A percentile compares a stretch with the other conserved stretches of the same genome.
Conservation (phyloP, 2,329 filamentous ascomycete genomes). For the Fusarium acutatum region DNA sequence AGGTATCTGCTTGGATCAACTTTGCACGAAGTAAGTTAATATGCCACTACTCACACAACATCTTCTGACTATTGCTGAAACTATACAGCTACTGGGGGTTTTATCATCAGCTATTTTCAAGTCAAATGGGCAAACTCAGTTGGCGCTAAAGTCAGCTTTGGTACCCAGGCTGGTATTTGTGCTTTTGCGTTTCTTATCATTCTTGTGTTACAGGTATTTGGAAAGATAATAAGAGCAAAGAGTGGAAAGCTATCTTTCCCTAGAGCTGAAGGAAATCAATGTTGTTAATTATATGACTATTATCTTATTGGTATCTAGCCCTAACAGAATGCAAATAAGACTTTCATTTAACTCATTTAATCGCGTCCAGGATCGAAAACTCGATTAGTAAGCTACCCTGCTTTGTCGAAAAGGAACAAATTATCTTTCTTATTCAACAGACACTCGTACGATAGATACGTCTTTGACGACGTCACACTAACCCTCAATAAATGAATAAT, state of each 20-base stretch:
- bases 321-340: too few species aligned
- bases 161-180: background rate
- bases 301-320: too few species aligned
- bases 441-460: too few species aligned
- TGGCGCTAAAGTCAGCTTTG: background rate
- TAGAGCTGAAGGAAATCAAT: background rate
- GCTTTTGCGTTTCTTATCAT: background rate
- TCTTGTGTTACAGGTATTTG: accelerated
- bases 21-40: background rate
- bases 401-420: too few species aligned
- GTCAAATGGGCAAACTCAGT: background rate
- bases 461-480: too few species aligned
- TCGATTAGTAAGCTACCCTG: too few species aligned
- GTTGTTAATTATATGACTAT: too few species aligned
- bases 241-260: accelerated
- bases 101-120: background rate
- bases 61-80: accelerated
- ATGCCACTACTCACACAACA: accelerated
- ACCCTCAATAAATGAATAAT: too few species aligned
- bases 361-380: too few species aligned
- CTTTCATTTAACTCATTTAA: too few species aligned
- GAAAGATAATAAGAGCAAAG: accelerated
- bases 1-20: background rate
- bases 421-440: too few species aligned
- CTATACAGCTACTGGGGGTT: background rate